These are phyloP conservation scores for Annona cherimola DNA, from an alignment of 164 flowering plant genomes.

Conservation along the genomic window DNA sequence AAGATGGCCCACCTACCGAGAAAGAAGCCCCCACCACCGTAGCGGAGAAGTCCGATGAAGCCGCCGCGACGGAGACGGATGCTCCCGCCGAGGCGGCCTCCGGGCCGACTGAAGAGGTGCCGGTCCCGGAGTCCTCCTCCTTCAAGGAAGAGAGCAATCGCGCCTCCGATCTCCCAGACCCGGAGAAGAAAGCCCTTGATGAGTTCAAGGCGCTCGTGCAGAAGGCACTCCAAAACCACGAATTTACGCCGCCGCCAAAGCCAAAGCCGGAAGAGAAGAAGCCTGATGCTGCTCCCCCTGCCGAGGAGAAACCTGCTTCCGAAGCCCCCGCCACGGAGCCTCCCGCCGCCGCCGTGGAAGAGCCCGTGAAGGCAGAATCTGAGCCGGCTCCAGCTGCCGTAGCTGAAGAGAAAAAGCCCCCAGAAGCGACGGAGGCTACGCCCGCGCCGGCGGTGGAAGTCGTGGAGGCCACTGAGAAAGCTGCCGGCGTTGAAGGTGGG, in stretches of 20 bases:
- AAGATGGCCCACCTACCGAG: conserved; percentile 13
- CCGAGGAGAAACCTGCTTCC: background rate
- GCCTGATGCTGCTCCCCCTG: conserved; percentile 14
- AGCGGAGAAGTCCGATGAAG: conserved; percentile 12
- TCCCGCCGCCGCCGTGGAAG: conserved; percentile 15
- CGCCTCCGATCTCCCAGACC: conserved; percentile 65
- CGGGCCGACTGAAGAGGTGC: conserved; percentile 20
- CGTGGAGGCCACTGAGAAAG: conserved; percentile 8
- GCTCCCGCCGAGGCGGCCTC: conserved; percentile 15
- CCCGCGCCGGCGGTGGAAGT: conserved; percentile 1
- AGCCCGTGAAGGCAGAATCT: conserved; percentile 7
- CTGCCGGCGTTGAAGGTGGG: conserved; percentile 46
- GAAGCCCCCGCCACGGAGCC: conserved; percentile 5
- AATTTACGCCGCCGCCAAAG: conserved; percentile 51
- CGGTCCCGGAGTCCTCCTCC: conserved; percentile 49
- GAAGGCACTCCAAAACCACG: conserved; percentile 62
- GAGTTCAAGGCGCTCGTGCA: conserved; percentile 62
- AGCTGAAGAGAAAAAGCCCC: conserved; percentile 9
- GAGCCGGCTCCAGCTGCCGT: conserved; percentile 5
- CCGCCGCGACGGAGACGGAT: conserved; percentile 7
- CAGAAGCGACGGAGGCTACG: conserved; percentile 4
- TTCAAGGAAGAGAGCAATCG: conserved; percentile 81
- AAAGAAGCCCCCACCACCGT: conserved; percentile 19
- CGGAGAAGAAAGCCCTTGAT: conserved; percentile 75
- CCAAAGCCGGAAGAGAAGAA: background rate